These are phyloP conservation scores for Hyphopichia khmerensis DNA, from an alignment of 1,139 yeast species.

Conservation along the genomic window DNA sequence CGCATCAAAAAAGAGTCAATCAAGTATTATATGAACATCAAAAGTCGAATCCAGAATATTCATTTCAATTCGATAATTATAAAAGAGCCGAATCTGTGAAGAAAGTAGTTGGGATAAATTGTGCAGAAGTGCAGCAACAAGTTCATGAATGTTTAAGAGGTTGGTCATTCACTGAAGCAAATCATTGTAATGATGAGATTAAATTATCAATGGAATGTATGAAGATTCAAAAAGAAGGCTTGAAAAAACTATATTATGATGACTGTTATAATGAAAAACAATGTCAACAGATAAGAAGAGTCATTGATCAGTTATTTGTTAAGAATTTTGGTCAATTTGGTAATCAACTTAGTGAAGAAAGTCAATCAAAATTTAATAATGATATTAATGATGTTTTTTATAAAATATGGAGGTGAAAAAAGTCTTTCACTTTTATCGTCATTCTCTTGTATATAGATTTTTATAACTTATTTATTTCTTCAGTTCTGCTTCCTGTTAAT, in stretches of 20 bases:
- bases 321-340: conserved; percentile 44
- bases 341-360: conserved; percentile 28
- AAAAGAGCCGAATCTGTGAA: conserved; percentile 27
- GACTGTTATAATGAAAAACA: conserved; percentile 40
- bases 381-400: conserved; percentile 35
- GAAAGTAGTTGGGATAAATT: conserved; percentile 34
- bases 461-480: background rate
- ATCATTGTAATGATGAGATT: conserved; percentile 33
- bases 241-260: conserved; percentile 35
- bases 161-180: conserved; percentile 26
- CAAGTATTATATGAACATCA: conserved; percentile 21
- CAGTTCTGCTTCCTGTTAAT: background rate
- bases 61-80: conserved; percentile 31
- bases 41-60: conserved; percentile 14
- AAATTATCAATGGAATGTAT: conserved; percentile 27
- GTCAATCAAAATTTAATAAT: conserved; percentile 22
- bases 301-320: conserved; percentile 36
- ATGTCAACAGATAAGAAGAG: conserved; percentile 37
- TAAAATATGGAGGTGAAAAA: conserved; percentile 33
- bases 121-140: conserved; percentile 42
- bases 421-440: background rate
- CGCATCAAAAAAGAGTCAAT: conserved; percentile 29
- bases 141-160: conserved; percentile 39
- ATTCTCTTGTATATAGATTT: background rate
- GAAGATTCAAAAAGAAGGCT: conserved; percentile 35